Conservation (phyloP, 306 rosid species). For the Elaeagnus macrophylla region DNA sequence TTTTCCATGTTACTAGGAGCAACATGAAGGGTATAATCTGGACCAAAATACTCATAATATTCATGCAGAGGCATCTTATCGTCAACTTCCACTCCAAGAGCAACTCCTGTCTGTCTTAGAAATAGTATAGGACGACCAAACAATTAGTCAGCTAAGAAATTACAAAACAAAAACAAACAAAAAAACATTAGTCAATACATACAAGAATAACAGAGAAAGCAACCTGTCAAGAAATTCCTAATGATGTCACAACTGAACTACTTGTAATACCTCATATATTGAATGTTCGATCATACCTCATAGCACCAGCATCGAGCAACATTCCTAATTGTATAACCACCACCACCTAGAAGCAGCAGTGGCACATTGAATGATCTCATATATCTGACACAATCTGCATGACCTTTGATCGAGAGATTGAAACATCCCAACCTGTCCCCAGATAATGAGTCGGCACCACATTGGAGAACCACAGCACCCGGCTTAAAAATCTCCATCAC, state of each 20-base stretch:
- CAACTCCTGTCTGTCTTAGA: constrained; percentile 81
- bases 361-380: constrained; percentile 92
- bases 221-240: too few species aligned
- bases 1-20: constrained; percentile 97
- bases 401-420: constrained; percentile 81
- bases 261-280: too few species aligned
- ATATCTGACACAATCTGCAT: constrained; percentile 77
- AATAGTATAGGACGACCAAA: too few species aligned
- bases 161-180: neutral
- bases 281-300: constrained; percentile 36
- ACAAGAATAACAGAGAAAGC: too few species aligned
- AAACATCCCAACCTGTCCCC: constrained; percentile 88
- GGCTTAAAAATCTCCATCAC: constrained; percentile 84
- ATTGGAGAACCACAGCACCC: constrained; percentile 92
- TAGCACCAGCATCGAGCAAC: constrained; percentile 95
- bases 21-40: constrained; percentile 87
- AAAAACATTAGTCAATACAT: too few species aligned
- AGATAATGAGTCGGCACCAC: constrained; percentile 88
- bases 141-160: too few species aligned
- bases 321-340: constrained; percentile 82
- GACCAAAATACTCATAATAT: constrained; percentile 87
- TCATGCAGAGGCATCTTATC: constrained; percentile 90
- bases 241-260: too few species aligned
- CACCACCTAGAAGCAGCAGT: constrained; percentile 71
- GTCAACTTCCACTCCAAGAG: constrained; percentile 83